Evolutionary conservation across 139 green algal species (phyloP), one percentile per base, ranked within the genome.

Genomic region (Tetratostichococcus sp.): DNA sequence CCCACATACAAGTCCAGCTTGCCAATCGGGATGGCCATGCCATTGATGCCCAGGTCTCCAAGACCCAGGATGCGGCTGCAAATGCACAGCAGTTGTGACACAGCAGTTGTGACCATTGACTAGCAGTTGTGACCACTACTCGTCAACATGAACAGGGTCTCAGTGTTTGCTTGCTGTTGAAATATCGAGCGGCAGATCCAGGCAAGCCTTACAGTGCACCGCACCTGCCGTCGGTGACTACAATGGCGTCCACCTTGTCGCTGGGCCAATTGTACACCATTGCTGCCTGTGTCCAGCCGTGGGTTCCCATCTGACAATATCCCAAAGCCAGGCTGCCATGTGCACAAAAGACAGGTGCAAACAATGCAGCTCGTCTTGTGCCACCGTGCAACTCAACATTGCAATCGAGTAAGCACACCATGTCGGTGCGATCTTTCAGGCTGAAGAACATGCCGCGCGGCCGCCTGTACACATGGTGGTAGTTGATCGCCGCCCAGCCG

Each of bases 1-100:
- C 87, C 93, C 39, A 93, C 90, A 81, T 98, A 98, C 33, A 98
- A 77, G 72, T 98, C 94, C 67, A 98, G 85, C 88, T 98, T 98
- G 34, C 94, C 89, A 30, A 96, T 85, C 8, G 84, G 77, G 68
- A 96, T 95, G 65, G 82, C 90, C 31, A 96, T 80, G 30, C 91
- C 92, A 43, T 93, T 88, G 31, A 90, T 35, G 67, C 89, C 89
- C 75, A 97, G 79, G 89, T 98, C 67, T 57, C 90, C 95, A 77
- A 97, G 77, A 32, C 95, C 82, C 73, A 97, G 88, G 79, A 97
- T 87, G 32, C 89, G 80, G 6, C 81, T 86, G 34, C 91, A 62
- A 5, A 50, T n/a, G n/a, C n/a, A n/a, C n/a, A n/a, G n/a, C n/a
- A n/a, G n/a, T n/a, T n/a, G n/a, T n/a, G n/a, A n/a, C n/a, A n/a